Evolutionary conservation across 257 asterid species (phyloP).

Genomic region (Plectranthus barbatus): DNA sequence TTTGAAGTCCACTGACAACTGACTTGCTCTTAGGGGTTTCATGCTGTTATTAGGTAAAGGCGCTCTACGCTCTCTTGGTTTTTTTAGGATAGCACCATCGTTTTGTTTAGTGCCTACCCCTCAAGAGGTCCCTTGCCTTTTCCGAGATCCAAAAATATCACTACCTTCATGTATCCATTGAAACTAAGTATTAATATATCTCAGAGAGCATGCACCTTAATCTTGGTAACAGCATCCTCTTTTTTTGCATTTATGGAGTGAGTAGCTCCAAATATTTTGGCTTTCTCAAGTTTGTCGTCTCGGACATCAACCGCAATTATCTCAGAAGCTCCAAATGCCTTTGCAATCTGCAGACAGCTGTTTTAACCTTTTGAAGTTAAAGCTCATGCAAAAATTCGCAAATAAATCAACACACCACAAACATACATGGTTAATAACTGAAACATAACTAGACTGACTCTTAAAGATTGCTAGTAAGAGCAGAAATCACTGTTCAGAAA

Average conservation of each 20-base stretch:
- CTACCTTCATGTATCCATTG: not conserved
- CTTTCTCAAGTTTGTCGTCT: constrained; percentile 86
- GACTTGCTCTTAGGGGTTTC: no score
- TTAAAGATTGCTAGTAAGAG: not conserved
- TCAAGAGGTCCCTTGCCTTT: not conserved
- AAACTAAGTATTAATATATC: not conserved
- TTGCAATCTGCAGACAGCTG: constrained; percentile 97
- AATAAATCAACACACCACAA: not conserved
- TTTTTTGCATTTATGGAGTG: constrained; percentile 64
- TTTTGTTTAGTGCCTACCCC: not conserved
- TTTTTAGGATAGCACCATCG: not conserved
- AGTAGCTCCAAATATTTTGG: constrained; percentile 79
- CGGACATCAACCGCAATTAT: constrained; percentile 93
- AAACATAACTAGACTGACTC: not conserved
- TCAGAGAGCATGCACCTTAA: constrained; percentile 36
- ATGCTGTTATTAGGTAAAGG: no score
- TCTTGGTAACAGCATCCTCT: constrained; percentile 69
- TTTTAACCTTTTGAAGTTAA: constrained; percentile 24
- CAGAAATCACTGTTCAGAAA: not conserved
- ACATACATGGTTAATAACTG: not conserved
- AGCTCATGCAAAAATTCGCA: constrained; percentile 3
- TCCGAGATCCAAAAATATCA: not conserved
- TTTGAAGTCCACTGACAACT: no score
- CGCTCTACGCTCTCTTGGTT: not conserved
- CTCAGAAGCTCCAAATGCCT: constrained; percentile 96